Evolutionary conservation across 208 protist genomes (phyloP), one percentile per base, ranked within the genome.

Genomic region (Trypanosoma platydactyli): DNA sequence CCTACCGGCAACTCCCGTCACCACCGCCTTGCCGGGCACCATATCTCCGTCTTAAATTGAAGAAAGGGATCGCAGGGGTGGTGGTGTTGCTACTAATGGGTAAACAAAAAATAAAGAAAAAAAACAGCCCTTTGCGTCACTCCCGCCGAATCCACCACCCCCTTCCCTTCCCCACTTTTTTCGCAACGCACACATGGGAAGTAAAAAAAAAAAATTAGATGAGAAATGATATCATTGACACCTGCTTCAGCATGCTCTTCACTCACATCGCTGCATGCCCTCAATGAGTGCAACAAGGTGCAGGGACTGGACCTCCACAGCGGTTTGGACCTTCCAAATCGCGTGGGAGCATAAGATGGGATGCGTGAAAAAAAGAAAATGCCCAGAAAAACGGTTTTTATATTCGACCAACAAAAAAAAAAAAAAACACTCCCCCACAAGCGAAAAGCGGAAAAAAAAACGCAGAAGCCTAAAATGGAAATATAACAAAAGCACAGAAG

Each of bases 371-470:
- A 5, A 56, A 56, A 38, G 3, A 56, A 27, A 56, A 56, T n/a
- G 29, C 13, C 20, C 13, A 18, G 5, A 15, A 29, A 2, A 22
- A 55, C 15, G 15, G 7, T 18, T 45, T 45, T 15, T 45, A 18
- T 45, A 7, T 18, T 18, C 15, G 7, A 18, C 41, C 7, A 45
- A 45, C 7, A 45, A 45, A 45, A 45, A 45, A 45, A 45, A 45
- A 45, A 45, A 45, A 45, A 45, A 18, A 53, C 49, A 53, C n/a
- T 24, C 22, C 22, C n/a, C 24, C 45, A 42, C 61, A 45, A 38
- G 41, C 48, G 55, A 69, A 68, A 77, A 30, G 64, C 15, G 64
- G 62, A 55, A 60, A 49, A 71, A 25, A 54, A 46, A 42, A 73
- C 7, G 16, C 25, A 69, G n/a, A 41, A 24, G 20, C 22, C 24